Conservation (phyloP, 768 basidiomycete genomes). For the Serendipita indica region DNA sequence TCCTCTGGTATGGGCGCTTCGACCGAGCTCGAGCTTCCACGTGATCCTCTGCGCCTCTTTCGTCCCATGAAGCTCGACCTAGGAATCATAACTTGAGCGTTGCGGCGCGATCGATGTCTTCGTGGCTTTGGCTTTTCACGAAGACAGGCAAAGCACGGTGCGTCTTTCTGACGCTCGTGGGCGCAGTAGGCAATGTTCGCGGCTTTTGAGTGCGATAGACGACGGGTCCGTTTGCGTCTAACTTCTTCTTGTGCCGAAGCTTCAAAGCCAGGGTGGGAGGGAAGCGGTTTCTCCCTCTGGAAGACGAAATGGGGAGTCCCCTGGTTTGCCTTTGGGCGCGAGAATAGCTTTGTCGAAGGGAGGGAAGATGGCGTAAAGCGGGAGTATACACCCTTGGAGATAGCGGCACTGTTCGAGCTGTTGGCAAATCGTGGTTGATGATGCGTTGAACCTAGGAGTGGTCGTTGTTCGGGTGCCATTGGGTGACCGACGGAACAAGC, state of each 20-base stretch:
- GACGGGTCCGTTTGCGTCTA: too few relatives aligned
- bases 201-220: not conserved
- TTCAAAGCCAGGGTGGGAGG: too few relatives aligned
- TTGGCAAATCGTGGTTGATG: too few relatives aligned
- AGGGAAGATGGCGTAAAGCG: too few relatives aligned
- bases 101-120: not conserved
- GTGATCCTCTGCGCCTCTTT: not conserved
- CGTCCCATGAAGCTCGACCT: not conserved
- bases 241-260: too few relatives aligned
- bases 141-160: not conserved
- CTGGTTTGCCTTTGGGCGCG: not conserved
- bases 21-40: not conserved
- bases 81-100: constrained; percentile 7
- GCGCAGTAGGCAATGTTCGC: not conserved
- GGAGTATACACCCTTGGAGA: too few relatives aligned
- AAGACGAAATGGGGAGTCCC: not conserved
- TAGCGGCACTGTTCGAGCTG: too few relatives aligned
- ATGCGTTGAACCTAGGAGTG: too few relatives aligned
- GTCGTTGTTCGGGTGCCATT: too few relatives aligned
- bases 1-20: not conserved
- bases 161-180: not conserved
- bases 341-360: too few relatives aligned
- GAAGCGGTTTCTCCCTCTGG: not conserved
- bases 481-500: too few relatives aligned
- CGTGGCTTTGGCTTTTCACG: constrained; percentile 6